Base-by-base conservation (phyloP, 257 asterid genomes). In the Asclepias syriaca region DNA sequence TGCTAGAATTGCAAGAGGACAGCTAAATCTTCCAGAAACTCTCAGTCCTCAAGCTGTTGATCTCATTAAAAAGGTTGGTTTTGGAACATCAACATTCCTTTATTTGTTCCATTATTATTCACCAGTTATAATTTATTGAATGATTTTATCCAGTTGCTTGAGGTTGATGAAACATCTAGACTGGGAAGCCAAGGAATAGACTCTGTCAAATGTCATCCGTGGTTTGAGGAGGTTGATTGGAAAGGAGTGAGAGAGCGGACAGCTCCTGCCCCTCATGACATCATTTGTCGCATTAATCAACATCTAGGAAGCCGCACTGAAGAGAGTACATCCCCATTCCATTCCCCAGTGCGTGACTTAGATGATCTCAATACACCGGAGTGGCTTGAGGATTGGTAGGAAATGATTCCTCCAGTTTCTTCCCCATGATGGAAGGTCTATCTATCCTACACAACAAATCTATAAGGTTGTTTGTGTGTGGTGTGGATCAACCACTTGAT, bases 341-440 rank as follows among this genome's bases (percentile, higher is more conserved):
- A 67, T 67, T 85, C 92, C 64, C 89, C 97, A 21, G 16, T 34
- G 37, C 78, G 40, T 57, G 85, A 87, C 59, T n/a, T 66, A 40
- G 90, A 79, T 61, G 95, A 93, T 69, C 81, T 89, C 16, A 83
- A 86, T 81, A 80, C 85, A 43, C 87, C 95, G 46, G 93, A 87
- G 69, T 93, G 98, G 98, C 93, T 93, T 61, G 89, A 90, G 72
- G 95, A 87, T 72, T 93, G 97, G 95, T 93, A 90, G 82, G 71
- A 22, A 19, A 19, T 22, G 19, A 60, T 24, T 32, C 22, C 40
- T 66, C 9, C 57, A 27, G 67, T 45, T 66, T 69, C 55, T 37
- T 72, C 46, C 69, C 32, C 3, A 21, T 66, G 55, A 48, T 51
- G 58, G 19, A 43, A 39, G 59, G 70, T 48, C 60, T 39, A 51